These are phyloP conservation scores for Fistulina hepatica DNA, from an alignment of 1,284 basidiomycete species.

Conservation along the genomic window DNA sequence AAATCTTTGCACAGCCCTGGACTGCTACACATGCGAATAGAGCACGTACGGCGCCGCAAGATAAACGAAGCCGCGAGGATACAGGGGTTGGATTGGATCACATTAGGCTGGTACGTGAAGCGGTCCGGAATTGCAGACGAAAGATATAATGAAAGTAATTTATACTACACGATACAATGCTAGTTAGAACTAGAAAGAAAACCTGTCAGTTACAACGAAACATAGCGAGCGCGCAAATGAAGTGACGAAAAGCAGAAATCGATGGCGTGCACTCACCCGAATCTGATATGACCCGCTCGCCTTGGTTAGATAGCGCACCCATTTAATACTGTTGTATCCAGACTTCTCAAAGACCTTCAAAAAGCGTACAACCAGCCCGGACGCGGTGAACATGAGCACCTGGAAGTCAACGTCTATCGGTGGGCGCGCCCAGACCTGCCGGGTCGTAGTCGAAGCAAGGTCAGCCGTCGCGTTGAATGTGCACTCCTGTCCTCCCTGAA, in stretches of 20 bases:
- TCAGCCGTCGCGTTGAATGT: slow-evolving; percentile 79
- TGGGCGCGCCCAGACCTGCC: slow-evolving; percentile 94
- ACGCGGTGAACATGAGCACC: slow-evolving; percentile 97
- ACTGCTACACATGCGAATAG: no score
- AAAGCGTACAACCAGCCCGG: slow-evolving; percentile 92
- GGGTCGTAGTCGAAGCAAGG: slow-evolving; percentile 77
- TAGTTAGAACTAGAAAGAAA: no score
- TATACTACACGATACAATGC: no score
- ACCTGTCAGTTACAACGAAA: background rate
- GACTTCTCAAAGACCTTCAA: slow-evolving; percentile 97
- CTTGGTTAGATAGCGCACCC: slow-evolving; percentile 86
- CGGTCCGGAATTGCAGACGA: no score
- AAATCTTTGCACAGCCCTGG: no score
- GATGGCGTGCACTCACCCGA: slow-evolving; percentile 58
- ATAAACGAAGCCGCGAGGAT: no score
- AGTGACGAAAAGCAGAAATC: background rate
- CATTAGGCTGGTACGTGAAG: no score
- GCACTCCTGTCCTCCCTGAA: slow-evolving; percentile 89
- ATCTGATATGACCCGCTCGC: slow-evolving; percentile 82
- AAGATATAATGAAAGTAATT: no score
- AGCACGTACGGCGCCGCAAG: no score
- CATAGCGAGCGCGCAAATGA: background rate
- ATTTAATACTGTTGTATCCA: slow-evolving; percentile 87
- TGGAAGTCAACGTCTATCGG: slow-evolving; percentile 98
- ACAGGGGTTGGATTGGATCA: no score